Conservation (phyloP, 495 filamentous ascomycete species). For the Xylaria acuta region DNA sequence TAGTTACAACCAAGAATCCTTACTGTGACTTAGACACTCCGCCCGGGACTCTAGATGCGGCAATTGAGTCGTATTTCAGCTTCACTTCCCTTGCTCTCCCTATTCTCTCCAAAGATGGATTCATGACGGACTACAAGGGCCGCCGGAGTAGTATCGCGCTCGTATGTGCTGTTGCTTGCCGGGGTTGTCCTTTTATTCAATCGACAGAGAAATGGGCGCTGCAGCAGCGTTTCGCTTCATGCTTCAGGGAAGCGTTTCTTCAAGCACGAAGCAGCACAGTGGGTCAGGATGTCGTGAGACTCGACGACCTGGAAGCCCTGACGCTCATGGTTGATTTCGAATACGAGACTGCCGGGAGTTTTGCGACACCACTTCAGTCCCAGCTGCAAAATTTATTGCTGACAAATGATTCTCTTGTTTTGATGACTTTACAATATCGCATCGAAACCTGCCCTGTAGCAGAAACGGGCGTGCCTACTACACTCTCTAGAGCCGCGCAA, state of each 20-base stretch:
- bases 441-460: conserved; percentile 5
- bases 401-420: conserved; percentile 17
- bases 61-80: conserved; percentile 27
- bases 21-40: neutral
- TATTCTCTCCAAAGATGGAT: conserved; percentile 7
- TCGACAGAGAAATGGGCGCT: conserved; percentile 22
- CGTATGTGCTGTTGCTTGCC: conserved; percentile 16
- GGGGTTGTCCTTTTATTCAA: conserved; percentile 11
- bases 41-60: conserved; percentile 6
- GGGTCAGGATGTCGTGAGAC: neutral
- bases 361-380: conserved; percentile 4
- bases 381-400: conserved; percentile 5
- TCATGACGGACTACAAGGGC: conserved; percentile 16
- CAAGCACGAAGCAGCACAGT: conserved; percentile 20
- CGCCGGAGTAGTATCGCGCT: conserved; percentile 2
- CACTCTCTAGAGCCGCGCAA: conserved; percentile 7
- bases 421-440: conserved; percentile 13
- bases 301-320: conserved; percentile 12
- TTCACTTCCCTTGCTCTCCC: conserved; percentile 35
- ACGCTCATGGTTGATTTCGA: conserved; percentile 12
- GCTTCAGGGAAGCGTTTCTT: conserved; percentile 47
- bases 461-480: neutral
- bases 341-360: neutral
- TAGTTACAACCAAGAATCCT: neutral
- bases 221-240: conserved; percentile 42